Evolutionary conservation across 148 eudicot species (phyloP).

Genomic region (Dysphania ambrosioides): DNA sequence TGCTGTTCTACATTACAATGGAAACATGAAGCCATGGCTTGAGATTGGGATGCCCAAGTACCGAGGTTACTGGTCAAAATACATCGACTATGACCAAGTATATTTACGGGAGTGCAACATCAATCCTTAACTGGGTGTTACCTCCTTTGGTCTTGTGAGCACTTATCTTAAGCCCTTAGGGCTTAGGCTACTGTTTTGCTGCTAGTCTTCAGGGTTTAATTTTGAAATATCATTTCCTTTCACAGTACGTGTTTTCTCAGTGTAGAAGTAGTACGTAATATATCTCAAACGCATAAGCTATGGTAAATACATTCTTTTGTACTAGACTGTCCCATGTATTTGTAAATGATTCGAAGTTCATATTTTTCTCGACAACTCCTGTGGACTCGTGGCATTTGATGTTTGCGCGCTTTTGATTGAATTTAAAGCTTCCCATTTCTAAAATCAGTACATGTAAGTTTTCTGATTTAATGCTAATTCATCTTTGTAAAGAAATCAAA

Average conservation of each 20-base stretch:
- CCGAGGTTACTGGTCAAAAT: slow-evolving; percentile 62
- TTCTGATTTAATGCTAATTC: too few species aligned
- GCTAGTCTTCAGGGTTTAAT: neutral
- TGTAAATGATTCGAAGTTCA: slow-evolving; percentile 5
- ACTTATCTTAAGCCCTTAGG: too few species aligned
- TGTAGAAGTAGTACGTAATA: neutral
- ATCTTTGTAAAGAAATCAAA: too few species aligned
- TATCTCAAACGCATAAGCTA: slow-evolving; percentile 5
- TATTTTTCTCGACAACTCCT: neutral
- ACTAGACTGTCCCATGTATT: neutral
- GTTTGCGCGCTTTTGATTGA: neutral
- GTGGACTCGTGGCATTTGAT: neutral
- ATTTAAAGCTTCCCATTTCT: too few species aligned
- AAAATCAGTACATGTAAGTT: too few species aligned
- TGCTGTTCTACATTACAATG: too few species aligned
- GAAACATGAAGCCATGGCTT: slow-evolving; percentile 94
- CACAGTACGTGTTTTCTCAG: neutral
- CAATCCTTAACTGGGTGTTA: too few species aligned
- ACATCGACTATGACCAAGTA: slow-evolving; percentile 55
- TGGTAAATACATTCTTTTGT: slow-evolving; percentile 19
- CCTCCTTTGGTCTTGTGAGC: too few species aligned
- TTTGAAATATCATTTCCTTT: neutral
- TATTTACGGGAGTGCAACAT: slow-evolving; percentile 82
- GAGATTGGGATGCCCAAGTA: slow-evolving; percentile 79
- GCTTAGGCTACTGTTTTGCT: too few species aligned